Evolutionary conservation across 2,329 filamentous ascomycete genomes (phyloP), one percentile per base, ranked within the genome.

Genomic region (Colletotrichum kahawae): DNA sequence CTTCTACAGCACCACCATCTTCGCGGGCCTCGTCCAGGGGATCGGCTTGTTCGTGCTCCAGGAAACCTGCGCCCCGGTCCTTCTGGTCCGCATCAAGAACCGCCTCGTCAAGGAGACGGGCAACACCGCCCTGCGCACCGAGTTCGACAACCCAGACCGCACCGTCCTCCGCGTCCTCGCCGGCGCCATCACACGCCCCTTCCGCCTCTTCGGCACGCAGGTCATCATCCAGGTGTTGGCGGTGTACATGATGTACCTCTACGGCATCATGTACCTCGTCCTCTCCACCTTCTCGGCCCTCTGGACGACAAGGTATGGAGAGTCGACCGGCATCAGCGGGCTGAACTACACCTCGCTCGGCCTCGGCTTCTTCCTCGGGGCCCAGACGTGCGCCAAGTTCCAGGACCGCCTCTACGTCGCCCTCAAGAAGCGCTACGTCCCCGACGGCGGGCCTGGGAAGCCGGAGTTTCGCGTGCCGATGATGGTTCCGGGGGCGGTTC

Each of bases 1-100:
- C 9, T 95, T 95, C 84, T 94, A 90, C 83, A 87, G 91, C 0
- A 93, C 92, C 1, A 90, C 91, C 1, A 92, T 95, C 71, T 83
- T 84, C 12, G 91, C 92, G 71, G 92, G 87, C 2, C 74, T 90
- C 14, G 89, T 95, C 66, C 92, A 94, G 80, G 74, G 88, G 13
- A 83, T 89, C 9, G 93, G 84, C 2, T 33, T 93, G 7, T 82
- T 94, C 64, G 90, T 90, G 21, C 87, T 95, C 6, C 88, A 95
- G 3, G 90, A 91, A 80, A 93, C 92, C 0, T 94, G 93, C 80
- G 90, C 89, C 0, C 92, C 93, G 0, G 89, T 89, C 21, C 86
- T 95, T 7, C 86, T 95, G 4, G 82, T 86, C 33, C 84, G 87
- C 76, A 93, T 92, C 80, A 90, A 91, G 54, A 82, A 86, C 62